A percentile compares a stretch with the other conserved stretches of the same genome.
phyloP scores from a whole-genome alignment of 768 basidiomycete species.

The Paxillus involutus region DNA sequence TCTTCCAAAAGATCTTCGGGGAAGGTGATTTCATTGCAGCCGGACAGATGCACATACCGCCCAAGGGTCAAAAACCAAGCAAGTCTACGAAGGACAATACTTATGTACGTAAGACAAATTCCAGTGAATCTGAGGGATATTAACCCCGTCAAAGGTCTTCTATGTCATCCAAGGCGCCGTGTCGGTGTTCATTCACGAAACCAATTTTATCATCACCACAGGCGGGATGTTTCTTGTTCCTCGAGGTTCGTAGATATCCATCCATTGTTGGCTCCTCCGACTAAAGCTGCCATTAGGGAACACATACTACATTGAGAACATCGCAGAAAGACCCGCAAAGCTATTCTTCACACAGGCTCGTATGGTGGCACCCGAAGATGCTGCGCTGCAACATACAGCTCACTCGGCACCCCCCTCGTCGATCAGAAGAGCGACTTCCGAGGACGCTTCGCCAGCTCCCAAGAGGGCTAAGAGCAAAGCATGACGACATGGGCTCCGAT shows the following conservation, averaged over 20 bases:
- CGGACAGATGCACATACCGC: conserved; percentile 82
- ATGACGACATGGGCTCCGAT: not conserved
- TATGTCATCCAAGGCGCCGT: conserved; percentile 89
- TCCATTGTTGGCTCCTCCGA: not conserved
- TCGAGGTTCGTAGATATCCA: conserved; percentile 54
- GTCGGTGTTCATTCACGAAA: conserved; percentile 79
- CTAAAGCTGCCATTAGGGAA: conserved; percentile 57
- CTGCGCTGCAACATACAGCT: conserved; percentile 23
- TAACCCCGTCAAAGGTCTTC: conserved; percentile 49
- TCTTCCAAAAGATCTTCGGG: conserved; percentile 88
- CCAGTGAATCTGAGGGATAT: not conserved
- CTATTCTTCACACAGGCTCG: conserved; percentile 93
- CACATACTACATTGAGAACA: conserved; percentile 87
- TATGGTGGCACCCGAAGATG: conserved; percentile 39
- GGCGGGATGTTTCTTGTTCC: conserved; percentile 92
- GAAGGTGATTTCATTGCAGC: conserved; percentile 92
- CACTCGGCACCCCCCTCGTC: conserved; percentile 30
- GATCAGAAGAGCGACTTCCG: conserved; percentile 28
- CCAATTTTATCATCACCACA: conserved; percentile 71
- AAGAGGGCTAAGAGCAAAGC: conserved; percentile 18
- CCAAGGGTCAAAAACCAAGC: conserved; percentile 75
- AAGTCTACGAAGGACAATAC: conserved; percentile 94
- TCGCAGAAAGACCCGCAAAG: conserved; percentile 72
- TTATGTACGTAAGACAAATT: conserved; percentile 56
- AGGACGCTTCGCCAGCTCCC: conserved; percentile 13